Evolutionary conservation across 2,329 filamentous ascomycete species (phyloP).

Genomic region (Graphilbum sp.): DNA sequence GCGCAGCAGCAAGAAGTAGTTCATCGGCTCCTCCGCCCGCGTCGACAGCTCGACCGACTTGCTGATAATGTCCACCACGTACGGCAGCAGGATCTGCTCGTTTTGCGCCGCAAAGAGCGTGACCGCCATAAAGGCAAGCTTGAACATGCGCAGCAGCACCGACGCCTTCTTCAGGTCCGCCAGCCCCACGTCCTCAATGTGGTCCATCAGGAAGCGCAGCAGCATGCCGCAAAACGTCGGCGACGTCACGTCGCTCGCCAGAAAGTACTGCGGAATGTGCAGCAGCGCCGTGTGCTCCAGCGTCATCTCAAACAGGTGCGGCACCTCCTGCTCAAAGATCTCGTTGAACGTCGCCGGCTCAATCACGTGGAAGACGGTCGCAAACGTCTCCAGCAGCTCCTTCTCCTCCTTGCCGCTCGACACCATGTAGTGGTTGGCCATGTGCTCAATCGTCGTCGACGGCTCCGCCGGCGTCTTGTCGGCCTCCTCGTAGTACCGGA

Average conservation of each 20-base stretch:
- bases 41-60: constrained; percentile 94
- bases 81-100: constrained; percentile 84
- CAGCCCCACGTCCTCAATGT: constrained; percentile 86
- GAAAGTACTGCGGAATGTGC: constrained; percentile 93
- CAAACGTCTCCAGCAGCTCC: constrained; percentile 90
- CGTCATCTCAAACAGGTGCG: constrained; percentile 91
- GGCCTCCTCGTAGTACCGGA: constrained; percentile 68
- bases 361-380: constrained; percentile 95
- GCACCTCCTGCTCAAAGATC: constrained; percentile 95
- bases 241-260: constrained; percentile 96
- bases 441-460: constrained; percentile 77
- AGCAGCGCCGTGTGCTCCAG: constrained; percentile 89
- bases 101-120: constrained; percentile 91
- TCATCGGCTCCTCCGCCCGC: constrained; percentile 92
- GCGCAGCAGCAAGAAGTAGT: constrained; percentile 87
- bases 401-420: constrained; percentile 94
- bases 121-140: constrained; percentile 97
- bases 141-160: constrained; percentile 86
- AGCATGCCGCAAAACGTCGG: constrained; percentile 98
- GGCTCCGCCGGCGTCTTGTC: constrained; percentile 64
- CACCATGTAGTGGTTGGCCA: constrained; percentile 89
- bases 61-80: constrained; percentile 93
- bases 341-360: constrained; percentile 97
- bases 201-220: constrained; percentile 90
- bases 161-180: constrained; percentile 84